Percentiles rank a stretch among this genome's conserved stretches.
phyloP scores from a whole-genome alignment of 225 moss, liverwort and hornwort genomes.

The Marchantia polymorpha region DNA sequence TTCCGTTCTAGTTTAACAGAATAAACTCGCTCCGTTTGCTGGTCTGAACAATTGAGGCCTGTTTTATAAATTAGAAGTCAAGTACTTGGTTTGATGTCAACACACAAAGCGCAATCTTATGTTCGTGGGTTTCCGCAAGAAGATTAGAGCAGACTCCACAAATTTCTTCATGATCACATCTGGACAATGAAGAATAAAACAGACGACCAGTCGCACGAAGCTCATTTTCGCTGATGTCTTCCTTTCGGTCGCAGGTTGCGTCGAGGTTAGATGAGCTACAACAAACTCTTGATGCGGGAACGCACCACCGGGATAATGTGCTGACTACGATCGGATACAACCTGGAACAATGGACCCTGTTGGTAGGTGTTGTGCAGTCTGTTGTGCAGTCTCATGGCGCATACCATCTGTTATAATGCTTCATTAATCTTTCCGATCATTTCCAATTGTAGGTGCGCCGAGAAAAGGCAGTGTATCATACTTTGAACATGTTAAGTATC shows the following conservation, averaged over 20 bases:
- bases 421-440: not conserved
- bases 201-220: not conserved
- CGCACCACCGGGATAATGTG: conserved; percentile 79
- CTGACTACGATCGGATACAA: conserved; percentile 80
- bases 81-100: not conserved
- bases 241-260: conserved; percentile 50
- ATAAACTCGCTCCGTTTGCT: too few species aligned
- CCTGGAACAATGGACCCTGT: conserved; percentile 83
- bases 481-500: conserved; percentile 90
- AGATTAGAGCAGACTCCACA: not conserved
- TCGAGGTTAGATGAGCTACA: conserved; percentile 75
- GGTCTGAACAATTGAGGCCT: not conserved
- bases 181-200: not conserved
- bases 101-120: not conserved
- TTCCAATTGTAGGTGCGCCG: conserved; percentile 62
- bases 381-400: not conserved
- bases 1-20: too few species aligned
- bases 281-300: conserved; percentile 85
- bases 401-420: not conserved
- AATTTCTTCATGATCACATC: too few species aligned
- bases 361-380: conserved; percentile 52
- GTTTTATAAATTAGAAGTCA: not conserved
- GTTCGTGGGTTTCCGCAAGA: not conserved
- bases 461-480: conserved; percentile 97
- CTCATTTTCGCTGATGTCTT: not conserved